These are phyloP conservation scores for Diaporthe australafricana DNA, from an alignment of 2,329 filamentous ascomycete species.

Conservation along the genomic window DNA sequence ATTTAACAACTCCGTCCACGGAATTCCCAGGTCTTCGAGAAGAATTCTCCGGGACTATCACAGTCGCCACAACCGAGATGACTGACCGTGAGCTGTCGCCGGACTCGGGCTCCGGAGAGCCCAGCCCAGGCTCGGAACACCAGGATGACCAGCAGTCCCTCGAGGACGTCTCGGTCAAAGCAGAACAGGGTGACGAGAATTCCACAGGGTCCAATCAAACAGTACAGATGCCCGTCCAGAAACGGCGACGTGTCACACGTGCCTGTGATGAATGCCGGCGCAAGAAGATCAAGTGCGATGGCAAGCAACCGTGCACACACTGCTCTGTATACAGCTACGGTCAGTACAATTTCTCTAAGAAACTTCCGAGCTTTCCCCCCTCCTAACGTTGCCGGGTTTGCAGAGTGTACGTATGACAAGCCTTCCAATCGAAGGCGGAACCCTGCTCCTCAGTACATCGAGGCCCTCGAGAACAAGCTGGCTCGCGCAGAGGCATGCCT, in stretches of 20 bases:
- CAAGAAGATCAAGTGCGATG: conserved; percentile 91
- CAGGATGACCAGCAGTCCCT: conserved; percentile 46
- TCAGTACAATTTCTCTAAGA: conserved; percentile 55
- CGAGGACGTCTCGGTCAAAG: conserved; percentile 34
- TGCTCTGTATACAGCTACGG: conserved; percentile 99
- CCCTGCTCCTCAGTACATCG: conserved; percentile 91
- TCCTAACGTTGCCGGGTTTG: conserved; percentile 8
- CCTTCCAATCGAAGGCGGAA: conserved; percentile 92
- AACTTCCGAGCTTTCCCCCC: neutral
- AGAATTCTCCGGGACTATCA: conserved; percentile 4
- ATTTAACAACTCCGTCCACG: neutral
- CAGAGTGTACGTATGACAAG: conserved; percentile 96
- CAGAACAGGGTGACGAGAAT: conserved; percentile 31
- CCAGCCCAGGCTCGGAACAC: conserved; percentile 52
- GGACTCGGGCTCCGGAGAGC: conserved; percentile 33
- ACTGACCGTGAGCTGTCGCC: conserved; percentile 31
- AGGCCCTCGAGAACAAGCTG: conserved; percentile 84
- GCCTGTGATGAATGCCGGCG: conserved; percentile 86
- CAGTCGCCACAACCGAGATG: conserved; percentile 9
- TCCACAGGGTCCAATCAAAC: conserved; percentile 24
- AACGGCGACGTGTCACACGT: conserved; percentile 81
- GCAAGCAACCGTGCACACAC: conserved; percentile 90
- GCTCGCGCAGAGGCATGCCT: conserved; percentile 86
- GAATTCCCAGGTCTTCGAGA: neutral
- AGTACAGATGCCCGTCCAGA: conserved; percentile 70